A percentile compares a stretch with the other conserved stretches of the same genome.
These are phyloP conservation scores for Solanum habrochaites DNA, from an alignment of 257 asterid species.

Conservation along the genomic window DNA sequence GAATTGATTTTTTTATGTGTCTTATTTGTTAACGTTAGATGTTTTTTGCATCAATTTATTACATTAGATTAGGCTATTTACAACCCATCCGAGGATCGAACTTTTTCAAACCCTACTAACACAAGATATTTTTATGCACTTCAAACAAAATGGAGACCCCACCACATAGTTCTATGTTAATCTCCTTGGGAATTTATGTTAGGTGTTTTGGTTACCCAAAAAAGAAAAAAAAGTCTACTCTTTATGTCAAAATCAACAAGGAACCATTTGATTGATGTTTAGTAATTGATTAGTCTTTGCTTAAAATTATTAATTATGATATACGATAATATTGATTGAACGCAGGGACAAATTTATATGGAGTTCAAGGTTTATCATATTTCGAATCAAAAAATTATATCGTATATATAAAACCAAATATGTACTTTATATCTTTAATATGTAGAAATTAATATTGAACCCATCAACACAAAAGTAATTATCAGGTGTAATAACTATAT, in stretches of 20 bases:
- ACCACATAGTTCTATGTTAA: not conserved
- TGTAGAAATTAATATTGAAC: too few species aligned
- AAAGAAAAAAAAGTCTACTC: not conserved
- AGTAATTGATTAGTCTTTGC: not conserved
- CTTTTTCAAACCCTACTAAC: too few species aligned
- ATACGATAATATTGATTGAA: not conserved
- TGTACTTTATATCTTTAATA: too few species aligned
- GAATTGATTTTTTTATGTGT: too few species aligned
- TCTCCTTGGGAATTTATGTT: fast-evolving
- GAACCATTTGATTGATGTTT: not conserved
- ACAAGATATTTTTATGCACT: fast-evolving
- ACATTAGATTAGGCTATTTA: too few species aligned
- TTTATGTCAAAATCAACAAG: not conserved
- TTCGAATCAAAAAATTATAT: fast-evolving
- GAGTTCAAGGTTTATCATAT: fast-evolving
- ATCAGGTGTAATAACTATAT: not conserved
- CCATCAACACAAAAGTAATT: too few species aligned
- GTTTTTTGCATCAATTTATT: too few species aligned
- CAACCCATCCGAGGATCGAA: too few species aligned
- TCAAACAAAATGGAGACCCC: not conserved
- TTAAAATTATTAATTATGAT: not conserved
- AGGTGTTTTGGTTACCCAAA: fast-evolving
- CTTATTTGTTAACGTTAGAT: too few species aligned
- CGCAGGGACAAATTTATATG: fast-evolving
- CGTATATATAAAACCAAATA: too few species aligned